Percentiles rank a stretch among this genome's conserved stretches.
These are phyloP conservation scores for Lumnitzera littorea DNA, from an alignment of 345 rosid species.

Conservation along the genomic window DNA sequence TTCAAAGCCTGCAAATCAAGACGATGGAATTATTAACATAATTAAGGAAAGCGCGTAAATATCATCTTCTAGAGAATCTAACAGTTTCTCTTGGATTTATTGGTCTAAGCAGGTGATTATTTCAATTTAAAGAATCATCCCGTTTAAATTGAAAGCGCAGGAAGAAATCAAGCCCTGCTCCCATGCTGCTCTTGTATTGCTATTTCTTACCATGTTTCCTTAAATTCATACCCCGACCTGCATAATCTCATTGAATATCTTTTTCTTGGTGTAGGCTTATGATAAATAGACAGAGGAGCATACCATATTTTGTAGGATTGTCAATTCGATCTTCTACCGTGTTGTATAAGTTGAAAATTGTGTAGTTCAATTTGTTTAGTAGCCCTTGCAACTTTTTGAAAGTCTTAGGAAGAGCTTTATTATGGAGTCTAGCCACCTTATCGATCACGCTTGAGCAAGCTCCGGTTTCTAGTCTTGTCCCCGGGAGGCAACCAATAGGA, in stretches of 20 bases:
- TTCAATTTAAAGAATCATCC: too few relatives aligned
- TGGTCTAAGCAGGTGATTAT: not conserved
- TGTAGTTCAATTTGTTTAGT: slow-evolving; percentile 4
- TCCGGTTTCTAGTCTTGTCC: not conserved
- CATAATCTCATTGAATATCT: too few relatives aligned
- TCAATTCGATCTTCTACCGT: slow-evolving; percentile 1
- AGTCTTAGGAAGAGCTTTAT: not conserved
- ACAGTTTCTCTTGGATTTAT: not conserved
- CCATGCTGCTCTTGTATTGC: too few relatives aligned
- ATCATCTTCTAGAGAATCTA: too few relatives aligned
- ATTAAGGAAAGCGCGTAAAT: too few relatives aligned
- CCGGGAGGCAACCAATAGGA: slow-evolving; percentile 18
- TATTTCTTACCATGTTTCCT: too few relatives aligned
- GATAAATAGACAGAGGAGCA: not conserved
- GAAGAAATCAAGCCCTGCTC: too few relatives aligned
- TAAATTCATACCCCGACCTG: too few relatives aligned
- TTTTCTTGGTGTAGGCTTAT: too few relatives aligned
- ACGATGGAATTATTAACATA: too few relatives aligned
- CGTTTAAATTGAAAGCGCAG: too few relatives aligned
- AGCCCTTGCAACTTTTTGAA: slow-evolving; percentile 7
- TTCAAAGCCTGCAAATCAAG: slow-evolving; percentile 12
- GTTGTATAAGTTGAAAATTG: slow-evolving; percentile 10
- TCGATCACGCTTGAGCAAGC: not conserved
- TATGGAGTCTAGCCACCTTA: slow-evolving; percentile 9
- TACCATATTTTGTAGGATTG: slow-evolving; percentile 17